Base-by-base conservation (phyloP, 2,329 filamentous ascomycete species). In the Trichoderma aggressivum region DNA sequence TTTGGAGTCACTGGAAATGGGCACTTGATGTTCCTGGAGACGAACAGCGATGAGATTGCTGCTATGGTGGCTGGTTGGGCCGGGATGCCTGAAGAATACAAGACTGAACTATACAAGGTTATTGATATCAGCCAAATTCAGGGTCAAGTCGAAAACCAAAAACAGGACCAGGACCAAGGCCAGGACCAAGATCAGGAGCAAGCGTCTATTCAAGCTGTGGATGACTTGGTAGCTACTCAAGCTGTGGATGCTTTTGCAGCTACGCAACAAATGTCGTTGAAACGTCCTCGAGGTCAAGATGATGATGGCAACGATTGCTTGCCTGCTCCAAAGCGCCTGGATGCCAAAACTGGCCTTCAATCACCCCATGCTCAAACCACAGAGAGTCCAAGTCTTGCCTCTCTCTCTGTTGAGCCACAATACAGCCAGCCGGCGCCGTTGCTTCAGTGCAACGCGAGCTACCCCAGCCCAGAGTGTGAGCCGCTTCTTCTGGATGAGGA, bases 1-100 rank as follows among this genome's bases (percentile, higher is more conserved):
- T 70, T 79, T 1, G 81, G 81, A 0, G 83, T 89, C 1, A 75
- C 78, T 26, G 88, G 88, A 0, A 89, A 90, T 71, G 87, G 86
- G 0, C 87, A 88, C 74, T 81, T 89, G 71, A 81, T 85, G 78
- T 86, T 87, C 59, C 75, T 88, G 39, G 86, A 88, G 78, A 81
- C 79, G 74, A 88, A 89, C 74, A 87, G 83, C 71, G 73, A 82
- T 36, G 75, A 80, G 0, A 80, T 87, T 67, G 84, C 83, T 2
- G 74, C 74, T 3, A 72, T 80, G 12, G 72, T 86, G 1, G 73
- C 79, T 16, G 56, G 75, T 5, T 86, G 83, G 83, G 16, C 53
- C 5, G 21, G 50, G 16, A 16, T 30, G 14, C 26, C 14, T 10
- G 28, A 55, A 16, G 39, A 59, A 21, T n/a, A 39, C 36, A 39